Conservation (phyloP, 1,284 basidiomycete genomes). For the Stygiomarasmius scandens region DNA sequence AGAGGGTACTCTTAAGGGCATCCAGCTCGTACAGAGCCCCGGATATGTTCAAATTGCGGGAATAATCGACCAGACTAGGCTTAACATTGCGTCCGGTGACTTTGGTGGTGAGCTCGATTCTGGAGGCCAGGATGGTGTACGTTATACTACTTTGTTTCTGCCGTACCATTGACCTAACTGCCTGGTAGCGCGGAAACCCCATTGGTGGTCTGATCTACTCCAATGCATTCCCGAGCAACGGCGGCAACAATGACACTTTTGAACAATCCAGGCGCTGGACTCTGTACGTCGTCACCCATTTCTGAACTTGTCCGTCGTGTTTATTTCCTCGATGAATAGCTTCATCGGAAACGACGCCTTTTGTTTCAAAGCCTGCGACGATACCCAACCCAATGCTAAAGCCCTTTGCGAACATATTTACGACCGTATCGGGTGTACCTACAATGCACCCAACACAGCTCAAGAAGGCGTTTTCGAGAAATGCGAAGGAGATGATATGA, state of each 20-base stretch:
- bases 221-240: slow-evolving; percentile 40
- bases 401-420: slow-evolving; percentile 51
- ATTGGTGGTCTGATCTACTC: slow-evolving; percentile 58
- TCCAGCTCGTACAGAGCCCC: slow-evolving; percentile 45
- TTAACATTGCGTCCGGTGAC: slow-evolving; percentile 47
- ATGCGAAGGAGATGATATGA: slow-evolving; percentile 58
- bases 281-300: slow-evolving; percentile 32
- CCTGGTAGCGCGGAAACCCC: slow-evolving; percentile 49
- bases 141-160: slow-evolving; percentile 10
- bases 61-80: slow-evolving; percentile 50
- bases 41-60: slow-evolving; percentile 55
- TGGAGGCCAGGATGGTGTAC: slow-evolving; percentile 47
- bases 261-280: slow-evolving; percentile 53
- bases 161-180: too few species aligned
- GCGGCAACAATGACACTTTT: slow-evolving; percentile 36
- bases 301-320: slow-evolving; percentile 18
- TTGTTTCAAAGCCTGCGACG: slow-evolving; percentile 51
- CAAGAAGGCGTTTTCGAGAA: slow-evolving; percentile 45
- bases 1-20: slow-evolving; percentile 33
- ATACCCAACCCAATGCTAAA: slow-evolving; percentile 39
- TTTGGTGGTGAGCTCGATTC: slow-evolving; percentile 61
- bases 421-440: slow-evolving; percentile 57
- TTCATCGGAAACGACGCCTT: slow-evolving; percentile 50
- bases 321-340: slow-evolving; percentile 46
- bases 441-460: slow-evolving; percentile 56